Evolutionary conservation across 768 basidiomycete species (phyloP).

Genomic region (Agaricus subrufescens): DNA sequence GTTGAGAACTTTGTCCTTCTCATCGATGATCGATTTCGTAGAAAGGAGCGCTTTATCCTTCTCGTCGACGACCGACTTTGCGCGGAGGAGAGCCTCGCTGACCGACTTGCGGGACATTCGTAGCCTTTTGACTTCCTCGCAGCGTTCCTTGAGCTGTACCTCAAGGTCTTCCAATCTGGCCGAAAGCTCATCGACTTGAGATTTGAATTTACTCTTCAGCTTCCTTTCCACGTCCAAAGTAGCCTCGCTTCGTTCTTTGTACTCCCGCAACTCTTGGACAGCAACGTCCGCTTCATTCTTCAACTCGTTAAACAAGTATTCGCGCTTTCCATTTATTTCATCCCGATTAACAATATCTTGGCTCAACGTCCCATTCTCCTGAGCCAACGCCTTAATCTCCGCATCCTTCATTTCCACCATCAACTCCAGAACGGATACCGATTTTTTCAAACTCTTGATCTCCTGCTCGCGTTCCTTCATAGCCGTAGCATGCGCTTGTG

Average conservation of each 20-base stretch:
- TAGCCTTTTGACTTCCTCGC: not conserved
- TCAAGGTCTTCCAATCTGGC: not conserved
- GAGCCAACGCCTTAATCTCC: not conserved
- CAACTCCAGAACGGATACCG: not conserved
- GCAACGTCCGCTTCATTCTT: conserved; percentile 2
- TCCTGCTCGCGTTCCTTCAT: not conserved
- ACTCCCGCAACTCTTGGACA: not conserved
- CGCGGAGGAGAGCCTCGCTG: not conserved
- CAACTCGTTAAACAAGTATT: not conserved
- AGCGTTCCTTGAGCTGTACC: not conserved
- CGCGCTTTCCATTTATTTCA: not conserved
- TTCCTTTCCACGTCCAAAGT: not conserved
- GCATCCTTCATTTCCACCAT: not conserved
- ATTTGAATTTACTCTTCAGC: not conserved
- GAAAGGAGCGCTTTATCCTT: not conserved
- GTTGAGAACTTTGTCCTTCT: not conserved
- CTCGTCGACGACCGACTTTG: not conserved
- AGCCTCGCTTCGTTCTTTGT: not conserved
- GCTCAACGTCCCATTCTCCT: conserved; percentile 2
- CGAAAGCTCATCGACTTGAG: not conserved
- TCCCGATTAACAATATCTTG: not conserved
- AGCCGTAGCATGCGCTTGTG: not conserved
- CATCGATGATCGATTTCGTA: not conserved
- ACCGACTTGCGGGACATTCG: not conserved
- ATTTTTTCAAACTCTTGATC: not conserved